Conservation (phyloP, 148 eudicot genomes). For the Vaccinium vitisidaea region DNA sequence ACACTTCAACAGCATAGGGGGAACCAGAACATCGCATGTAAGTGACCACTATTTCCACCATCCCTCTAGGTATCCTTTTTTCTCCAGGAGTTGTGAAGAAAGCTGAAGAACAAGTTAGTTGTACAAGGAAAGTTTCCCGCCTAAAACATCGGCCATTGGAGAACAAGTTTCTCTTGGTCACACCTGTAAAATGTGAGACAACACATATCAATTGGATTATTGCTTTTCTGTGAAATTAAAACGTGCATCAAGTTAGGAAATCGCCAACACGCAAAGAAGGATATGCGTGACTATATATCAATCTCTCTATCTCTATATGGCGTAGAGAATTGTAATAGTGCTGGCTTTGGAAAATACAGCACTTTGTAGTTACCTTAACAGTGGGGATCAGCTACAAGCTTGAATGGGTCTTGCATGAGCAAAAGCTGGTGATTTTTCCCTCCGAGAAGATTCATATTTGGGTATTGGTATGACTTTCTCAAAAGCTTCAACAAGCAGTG, state of each 20-base stretch:
- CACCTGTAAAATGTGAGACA: constrained; percentile 8
- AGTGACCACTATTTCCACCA: background rate
- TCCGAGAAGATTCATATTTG: constrained; percentile 29
- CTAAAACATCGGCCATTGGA: background rate
- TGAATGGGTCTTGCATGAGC: constrained; percentile 38
- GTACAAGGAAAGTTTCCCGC: background rate
- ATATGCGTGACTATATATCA: background rate
- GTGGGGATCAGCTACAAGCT: constrained; percentile 47
- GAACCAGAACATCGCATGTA: background rate
- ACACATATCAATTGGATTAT: background rate
- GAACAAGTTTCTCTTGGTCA: constrained; percentile 1
- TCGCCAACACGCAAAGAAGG: background rate
- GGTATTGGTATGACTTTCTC: constrained; percentile 67
- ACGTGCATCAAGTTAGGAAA: background rate
- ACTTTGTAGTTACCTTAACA: constrained; percentile 28
- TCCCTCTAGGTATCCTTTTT: background rate
- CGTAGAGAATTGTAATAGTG: background rate
- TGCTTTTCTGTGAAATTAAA: background rate
- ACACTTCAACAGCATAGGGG: background rate
- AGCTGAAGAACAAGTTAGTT: constrained; percentile 6
- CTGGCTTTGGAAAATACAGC: background rate
- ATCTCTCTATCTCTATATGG: background rate
- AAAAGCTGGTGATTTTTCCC: constrained; percentile 36
- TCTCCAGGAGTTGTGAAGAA: background rate
- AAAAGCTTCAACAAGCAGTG: constrained; percentile 80